phyloP scores from a whole-genome alignment of 148 eudicot species.

The Cornus kousa region DNA sequence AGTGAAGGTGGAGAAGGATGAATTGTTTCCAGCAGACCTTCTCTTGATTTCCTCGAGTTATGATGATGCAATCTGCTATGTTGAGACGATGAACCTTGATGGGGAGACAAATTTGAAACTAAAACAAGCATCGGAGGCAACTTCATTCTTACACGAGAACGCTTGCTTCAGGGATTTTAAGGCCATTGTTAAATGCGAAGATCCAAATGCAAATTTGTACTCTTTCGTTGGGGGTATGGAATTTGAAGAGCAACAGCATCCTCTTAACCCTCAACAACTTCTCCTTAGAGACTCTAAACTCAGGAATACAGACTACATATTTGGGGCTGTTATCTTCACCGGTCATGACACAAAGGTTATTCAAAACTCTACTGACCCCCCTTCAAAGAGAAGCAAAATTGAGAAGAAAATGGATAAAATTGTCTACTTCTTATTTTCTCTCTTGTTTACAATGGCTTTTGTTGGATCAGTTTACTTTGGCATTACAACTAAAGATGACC shows the following conservation, averaged over 20 bases:
- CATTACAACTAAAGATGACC: slow-evolving; percentile 58
- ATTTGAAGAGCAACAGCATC: slow-evolving; percentile 53
- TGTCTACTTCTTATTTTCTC: slow-evolving; percentile 65
- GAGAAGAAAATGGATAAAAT: slow-evolving; percentile 92
- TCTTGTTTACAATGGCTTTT: slow-evolving; percentile 56
- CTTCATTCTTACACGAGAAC: slow-evolving; percentile 63
- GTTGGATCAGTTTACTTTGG: slow-evolving; percentile 83
- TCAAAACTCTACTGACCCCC: slow-evolving; percentile 88
- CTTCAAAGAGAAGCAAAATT: slow-evolving; percentile 88
- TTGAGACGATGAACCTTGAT: slow-evolving; percentile 98
- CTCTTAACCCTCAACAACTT: slow-evolving; percentile 81
- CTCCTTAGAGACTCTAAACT: slow-evolving; percentile 88
- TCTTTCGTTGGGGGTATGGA: slow-evolving; percentile 84
- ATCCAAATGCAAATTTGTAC: slow-evolving; percentile 91
- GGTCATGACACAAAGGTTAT: slow-evolving; percentile 94
- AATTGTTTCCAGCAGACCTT: slow-evolving; percentile 94
- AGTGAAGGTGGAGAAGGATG: slow-evolving; percentile 84
- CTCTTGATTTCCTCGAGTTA: slow-evolving; percentile 84
- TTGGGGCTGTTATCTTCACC: slow-evolving; percentile 86
- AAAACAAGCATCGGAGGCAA: slow-evolving; percentile 75
- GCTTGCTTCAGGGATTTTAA: slow-evolving; percentile 48
- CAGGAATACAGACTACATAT: slow-evolving; percentile 78
- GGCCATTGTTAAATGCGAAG: slow-evolving; percentile 85
- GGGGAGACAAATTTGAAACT: slow-evolving; percentile 96
- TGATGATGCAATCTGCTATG: slow-evolving; percentile 85